Base-by-base conservation (phyloP, 768 basidiomycete species). In the Mrakia gelida region DNA sequence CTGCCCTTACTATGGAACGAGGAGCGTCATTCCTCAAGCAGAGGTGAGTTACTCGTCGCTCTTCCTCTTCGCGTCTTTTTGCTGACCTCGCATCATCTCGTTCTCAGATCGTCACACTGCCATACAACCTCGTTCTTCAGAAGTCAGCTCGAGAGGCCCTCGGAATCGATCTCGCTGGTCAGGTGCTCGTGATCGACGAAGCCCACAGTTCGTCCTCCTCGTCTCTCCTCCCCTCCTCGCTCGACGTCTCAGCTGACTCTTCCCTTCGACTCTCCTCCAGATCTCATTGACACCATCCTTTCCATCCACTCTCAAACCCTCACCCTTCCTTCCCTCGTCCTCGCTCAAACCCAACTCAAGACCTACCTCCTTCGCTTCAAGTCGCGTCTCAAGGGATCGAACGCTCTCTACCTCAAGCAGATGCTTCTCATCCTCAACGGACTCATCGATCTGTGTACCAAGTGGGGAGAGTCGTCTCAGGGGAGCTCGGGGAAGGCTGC, bases 1-100 rank as follows among this genome's bases (percentile, higher is more conserved):
- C 13, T 99, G 96, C 83, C 93, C 96, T 0, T 99, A 98, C 85
- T 99, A 98, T 83, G 94, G 92, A 4, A 92, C 94, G 11, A 86
- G 97, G 62, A 86, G 88, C 75, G 94, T 95, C 21, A 94, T 98
- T 74, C 89, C 91, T 54, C 92, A 94, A 82, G 94, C 96, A 45
- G 92, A 98, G 87, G 93, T 94, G 79, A 62, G 87, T 80, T 45
- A 10, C 38, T 23, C 56, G 0, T 23, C 56, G 0, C 34, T 8
- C 32, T 63, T 1, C 13, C n/a, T 1, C n/a, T 43, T 38, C 21
- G 32, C 43, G 26, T 62, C 15, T 21, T 16, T 18, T 1, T 11
- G 34, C 49, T 43, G 23, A 61, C 21, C 56, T 7, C 4, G 1
- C 32, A 38, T 49, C n/a, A 13, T 10, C 16, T 16, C 10, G 4